Evolutionary conservation across 164 flowering plant genomes (phyloP).

Genomic region (Akebia trifoliata): DNA sequence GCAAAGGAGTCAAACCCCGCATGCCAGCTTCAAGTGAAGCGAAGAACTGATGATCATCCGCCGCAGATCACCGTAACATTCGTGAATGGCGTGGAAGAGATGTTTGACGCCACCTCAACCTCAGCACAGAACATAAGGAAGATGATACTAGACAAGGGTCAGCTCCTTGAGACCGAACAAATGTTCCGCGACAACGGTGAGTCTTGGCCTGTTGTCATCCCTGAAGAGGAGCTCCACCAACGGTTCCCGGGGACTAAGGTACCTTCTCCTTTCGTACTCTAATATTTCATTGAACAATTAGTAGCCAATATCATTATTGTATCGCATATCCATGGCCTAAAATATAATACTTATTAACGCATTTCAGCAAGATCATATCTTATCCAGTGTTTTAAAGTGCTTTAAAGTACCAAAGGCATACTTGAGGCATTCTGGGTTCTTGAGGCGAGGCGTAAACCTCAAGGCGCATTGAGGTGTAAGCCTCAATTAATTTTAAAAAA

Average conservation of each 20-base stretch:
- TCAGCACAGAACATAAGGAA: slow-evolving; percentile 62
- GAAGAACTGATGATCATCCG: slow-evolving; percentile 81
- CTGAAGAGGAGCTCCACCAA: slow-evolving; percentile 63
- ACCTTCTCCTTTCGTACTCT: not conserved
- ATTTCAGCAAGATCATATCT: no score
- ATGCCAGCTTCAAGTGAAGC: slow-evolving; percentile 73
- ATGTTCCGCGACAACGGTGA: slow-evolving; percentile 90
- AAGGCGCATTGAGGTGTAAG: no score
- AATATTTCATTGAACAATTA: not conserved
- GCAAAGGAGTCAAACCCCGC: slow-evolving; percentile 90
- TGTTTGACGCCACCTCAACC: slow-evolving; percentile 67
- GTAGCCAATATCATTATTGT: not conserved
- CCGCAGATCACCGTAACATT: slow-evolving; percentile 87
- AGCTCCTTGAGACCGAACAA: slow-evolving; percentile 78
- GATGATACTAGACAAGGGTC: slow-evolving; percentile 78
- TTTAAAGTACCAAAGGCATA: no score
- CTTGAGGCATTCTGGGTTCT: no score
- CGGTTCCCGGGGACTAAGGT: slow-evolving; percentile 72
- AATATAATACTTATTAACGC: no score
- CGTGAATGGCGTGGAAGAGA: slow-evolving; percentile 80
- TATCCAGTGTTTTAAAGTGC: no score
- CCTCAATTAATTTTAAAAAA: no score
- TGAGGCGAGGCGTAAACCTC: no score
- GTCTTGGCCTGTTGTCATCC: slow-evolving; percentile 86
- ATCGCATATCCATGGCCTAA: no score